Evolutionary conservation across 2,329 filamentous ascomycete species (phyloP).

Genomic region (Colletotrichum karsti): DNA sequence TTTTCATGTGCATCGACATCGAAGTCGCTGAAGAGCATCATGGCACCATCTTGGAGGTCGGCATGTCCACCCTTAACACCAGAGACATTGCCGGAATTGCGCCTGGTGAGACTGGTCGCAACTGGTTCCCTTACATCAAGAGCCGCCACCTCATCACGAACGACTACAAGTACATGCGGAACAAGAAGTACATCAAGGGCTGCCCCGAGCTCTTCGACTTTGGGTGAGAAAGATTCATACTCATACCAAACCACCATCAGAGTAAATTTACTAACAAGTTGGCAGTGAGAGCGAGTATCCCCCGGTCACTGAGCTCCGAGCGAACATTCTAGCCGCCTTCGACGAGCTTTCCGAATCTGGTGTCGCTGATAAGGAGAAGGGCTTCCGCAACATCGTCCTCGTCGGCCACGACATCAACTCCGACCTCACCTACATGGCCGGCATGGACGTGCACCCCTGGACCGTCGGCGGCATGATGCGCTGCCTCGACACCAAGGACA

Average conservation of each 20-base stretch:
- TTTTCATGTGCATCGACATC: constrained; percentile 84
- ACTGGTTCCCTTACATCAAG: constrained; percentile 75
- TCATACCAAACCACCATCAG: no score
- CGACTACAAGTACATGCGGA: constrained; percentile 73
- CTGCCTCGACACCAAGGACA: constrained; percentile 74
- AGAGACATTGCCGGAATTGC: constrained; percentile 56
- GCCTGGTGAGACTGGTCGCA: constrained; percentile 68
- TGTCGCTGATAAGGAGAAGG: not conserved
- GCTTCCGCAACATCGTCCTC: constrained; percentile 67
- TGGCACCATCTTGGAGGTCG: constrained; percentile 82
- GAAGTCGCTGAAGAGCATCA: constrained; percentile 80
- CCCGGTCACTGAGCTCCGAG: constrained; percentile 39
- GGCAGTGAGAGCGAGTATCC: constrained; percentile 53
- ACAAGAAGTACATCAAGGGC: constrained; percentile 74
- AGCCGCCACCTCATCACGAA: constrained; percentile 79
- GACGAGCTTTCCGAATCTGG: constrained; percentile 28
- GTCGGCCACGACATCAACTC: constrained; percentile 78
- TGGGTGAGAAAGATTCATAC: no score
- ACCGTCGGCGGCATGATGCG: constrained; percentile 66
- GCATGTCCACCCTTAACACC: constrained; percentile 83
- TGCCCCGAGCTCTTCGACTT: constrained; percentile 81
- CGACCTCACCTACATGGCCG: constrained; percentile 58
- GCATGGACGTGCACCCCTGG: constrained; percentile 66
- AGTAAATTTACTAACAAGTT: no score
- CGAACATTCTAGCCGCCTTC: constrained; percentile 47